These are phyloP conservation scores for Kernera saxatilis DNA, from an alignment of 345 rosid genomes.

Conservation along the genomic window DNA sequence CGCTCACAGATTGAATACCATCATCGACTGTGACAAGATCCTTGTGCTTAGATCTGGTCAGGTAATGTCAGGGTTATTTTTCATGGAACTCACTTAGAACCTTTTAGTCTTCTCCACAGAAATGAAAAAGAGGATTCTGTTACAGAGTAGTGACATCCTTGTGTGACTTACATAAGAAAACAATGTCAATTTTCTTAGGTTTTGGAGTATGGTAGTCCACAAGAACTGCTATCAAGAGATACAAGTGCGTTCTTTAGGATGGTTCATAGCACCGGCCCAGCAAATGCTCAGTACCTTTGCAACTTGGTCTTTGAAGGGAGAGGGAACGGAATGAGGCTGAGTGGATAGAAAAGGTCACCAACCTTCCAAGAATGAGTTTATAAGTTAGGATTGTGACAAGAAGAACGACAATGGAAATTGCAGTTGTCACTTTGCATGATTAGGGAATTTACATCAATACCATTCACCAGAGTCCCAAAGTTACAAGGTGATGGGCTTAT, in stretches of 20 bases:
- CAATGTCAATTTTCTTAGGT: constrained; percentile 38
- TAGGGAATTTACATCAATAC: neutral
- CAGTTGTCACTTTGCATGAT: neutral
- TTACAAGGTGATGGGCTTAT: neutral
- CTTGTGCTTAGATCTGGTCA: constrained; percentile 81
- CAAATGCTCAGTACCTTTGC: constrained; percentile 62
- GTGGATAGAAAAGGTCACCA: neutral
- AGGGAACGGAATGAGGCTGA: neutral
- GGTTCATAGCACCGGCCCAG: constrained; percentile 73
- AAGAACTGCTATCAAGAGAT: constrained; percentile 54
- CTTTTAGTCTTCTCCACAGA: neutral
- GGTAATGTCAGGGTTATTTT: constrained; percentile 36
- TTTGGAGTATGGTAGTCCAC: constrained; percentile 61
- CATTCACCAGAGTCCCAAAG: neutral
- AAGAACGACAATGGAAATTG: neutral
- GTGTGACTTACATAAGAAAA: neutral
- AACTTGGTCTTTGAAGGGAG: constrained; percentile 45
- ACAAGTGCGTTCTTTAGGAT: constrained; percentile 58
- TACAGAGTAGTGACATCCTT: neutral
- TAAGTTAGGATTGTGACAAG: neutral
- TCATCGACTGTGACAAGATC: constrained; percentile 72
- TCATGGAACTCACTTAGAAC: neutral
- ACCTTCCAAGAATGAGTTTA: neutral
- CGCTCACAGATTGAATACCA: constrained; percentile 86
- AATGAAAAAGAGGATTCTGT: neutral